Conservation (phyloP, 352 stramenopile species). For the Phytophthora hybrid region DNA sequence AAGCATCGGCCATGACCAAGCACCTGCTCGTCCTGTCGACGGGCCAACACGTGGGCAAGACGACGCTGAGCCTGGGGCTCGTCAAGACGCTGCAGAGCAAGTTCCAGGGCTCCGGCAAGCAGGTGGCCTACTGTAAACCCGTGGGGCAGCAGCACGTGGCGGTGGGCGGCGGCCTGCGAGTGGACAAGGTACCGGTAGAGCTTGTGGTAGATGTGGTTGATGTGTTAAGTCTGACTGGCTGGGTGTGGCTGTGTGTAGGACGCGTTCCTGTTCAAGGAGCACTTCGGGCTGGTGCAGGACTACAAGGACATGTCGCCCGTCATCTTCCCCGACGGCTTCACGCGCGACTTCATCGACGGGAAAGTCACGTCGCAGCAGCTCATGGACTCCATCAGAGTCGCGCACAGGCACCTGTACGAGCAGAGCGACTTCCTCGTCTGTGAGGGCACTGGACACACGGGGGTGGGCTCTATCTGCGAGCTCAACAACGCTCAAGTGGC, state of each 20-base stretch:
- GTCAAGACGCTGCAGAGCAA: slow-evolving; percentile 94
- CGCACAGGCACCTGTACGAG: slow-evolving; percentile 82
- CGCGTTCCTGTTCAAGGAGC: slow-evolving; percentile 95
- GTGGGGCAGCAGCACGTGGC: slow-evolving; percentile 95
- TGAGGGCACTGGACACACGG: slow-evolving; percentile 95
- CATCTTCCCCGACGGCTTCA: slow-evolving; percentile 97
- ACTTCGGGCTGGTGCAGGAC: slow-evolving; percentile 96
- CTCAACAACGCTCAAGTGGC: slow-evolving; percentile 92
- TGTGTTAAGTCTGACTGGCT: background rate
- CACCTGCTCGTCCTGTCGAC: slow-evolving; percentile 91
- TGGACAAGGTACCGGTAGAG: slow-evolving; percentile 75
- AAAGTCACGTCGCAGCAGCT: slow-evolving; percentile 91
- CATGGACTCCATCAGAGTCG: slow-evolving; percentile 77
- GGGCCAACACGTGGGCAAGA: slow-evolving; percentile 98
- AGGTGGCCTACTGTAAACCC: slow-evolving; percentile 95
- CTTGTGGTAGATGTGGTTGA: too few species aligned
- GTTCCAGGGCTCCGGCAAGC: slow-evolving; percentile 72
- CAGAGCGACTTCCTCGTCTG: slow-evolving; percentile 94
- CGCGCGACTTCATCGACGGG: slow-evolving; percentile 96
- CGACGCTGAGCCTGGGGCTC: slow-evolving; percentile 94
- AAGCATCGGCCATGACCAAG: slow-evolving; percentile 52
- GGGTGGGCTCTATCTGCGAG: slow-evolving; percentile 92
- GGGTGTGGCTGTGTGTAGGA: slow-evolving; percentile 55
- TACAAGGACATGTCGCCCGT: slow-evolving; percentile 98
- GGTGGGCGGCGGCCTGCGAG: slow-evolving; percentile 82